phyloP scores from a whole-genome alignment of 345 rosid genomes.

The Raphanus sativus region DNA sequence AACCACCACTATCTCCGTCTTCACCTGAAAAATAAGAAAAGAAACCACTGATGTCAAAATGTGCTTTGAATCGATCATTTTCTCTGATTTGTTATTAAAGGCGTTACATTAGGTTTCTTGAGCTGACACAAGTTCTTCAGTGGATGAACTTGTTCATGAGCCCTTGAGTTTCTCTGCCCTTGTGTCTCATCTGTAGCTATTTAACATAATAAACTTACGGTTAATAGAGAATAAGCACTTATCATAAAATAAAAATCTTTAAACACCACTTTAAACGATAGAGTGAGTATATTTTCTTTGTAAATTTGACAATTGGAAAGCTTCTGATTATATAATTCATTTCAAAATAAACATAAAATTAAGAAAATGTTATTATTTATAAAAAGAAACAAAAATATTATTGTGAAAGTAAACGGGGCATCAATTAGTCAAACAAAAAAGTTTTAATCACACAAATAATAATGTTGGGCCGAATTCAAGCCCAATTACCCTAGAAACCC shows the following conservation, averaged over 20 bases:
- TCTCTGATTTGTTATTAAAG: background rate
- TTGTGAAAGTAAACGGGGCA: background rate
- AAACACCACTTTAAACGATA: too few relatives aligned
- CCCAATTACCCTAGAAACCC: background rate
- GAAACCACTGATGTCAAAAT: background rate
- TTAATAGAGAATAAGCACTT: background rate
- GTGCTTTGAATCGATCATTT: background rate
- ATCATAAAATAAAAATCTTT: too few relatives aligned
- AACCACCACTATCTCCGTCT: constrained; percentile 64
- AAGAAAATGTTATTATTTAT: background rate
- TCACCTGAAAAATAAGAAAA: constrained; percentile 43
- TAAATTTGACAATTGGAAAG: background rate
- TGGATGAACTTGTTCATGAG: constrained; percentile 57
- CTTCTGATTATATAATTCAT: background rate
- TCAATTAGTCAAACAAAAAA: background rate
- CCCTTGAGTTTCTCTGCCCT: constrained; percentile 56
- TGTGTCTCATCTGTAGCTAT: constrained; percentile 46
- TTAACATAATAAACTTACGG: background rate
- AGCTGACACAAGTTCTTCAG: constrained; percentile 66
- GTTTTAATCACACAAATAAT: background rate
- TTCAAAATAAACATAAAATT: background rate
- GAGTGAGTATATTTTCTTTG: background rate
- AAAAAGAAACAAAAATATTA: background rate
- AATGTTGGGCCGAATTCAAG: background rate
- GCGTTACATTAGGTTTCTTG: constrained; percentile 81